Base-by-base conservation (phyloP, 169 alveolate species). In the Cryptosporidium ubiquitum region DNA sequence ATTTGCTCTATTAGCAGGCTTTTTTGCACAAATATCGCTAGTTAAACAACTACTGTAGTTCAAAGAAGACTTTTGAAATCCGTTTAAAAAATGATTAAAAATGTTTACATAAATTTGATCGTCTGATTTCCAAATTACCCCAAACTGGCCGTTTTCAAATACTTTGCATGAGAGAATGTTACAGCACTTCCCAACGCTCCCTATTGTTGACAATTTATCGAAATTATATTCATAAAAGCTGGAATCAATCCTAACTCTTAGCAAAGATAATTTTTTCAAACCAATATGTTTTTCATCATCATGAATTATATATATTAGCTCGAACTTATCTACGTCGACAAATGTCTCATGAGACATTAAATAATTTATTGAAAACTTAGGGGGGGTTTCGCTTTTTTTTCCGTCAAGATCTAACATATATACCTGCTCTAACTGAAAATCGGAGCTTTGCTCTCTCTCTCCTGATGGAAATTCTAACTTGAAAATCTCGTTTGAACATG, bases 81-180 rank as follows among this genome's bases (percentile, higher is more conserved):
- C 33, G 55, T 40, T 42, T 40, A 79, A 58, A 18, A 40, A 79
- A 12, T n/a, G 37, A 31, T 61, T 79, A 61, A 79, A 79, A 29
- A 79, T 51, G 61, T 79, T 58, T 6, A 79, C 26, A 79, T 61
- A 79, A 18, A 79, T 61, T 23, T 79, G 79, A 23, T 40, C 33
- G 26, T 79, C 23, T 14, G 68, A 61, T 29, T 47, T 51, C 89
- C 89, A 79, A 60, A 79, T 64, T 9, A 79, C 26, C 6, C 79
- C 89, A 18, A 79, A 26, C 23, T 79, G 68, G 20, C 89, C 89
- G 61, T 40, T 66, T 4, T 39, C 39, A 39, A 79, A 79, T 20
- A 61, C 35, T 29, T 79, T 58, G 35, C 47, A 61, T 42, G 89
- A 37, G 1, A 79, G 51, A 40, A 79, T 79, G 12, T 79, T 31